Evolutionary conservation across 2,329 filamentous ascomycete species (phyloP), one percentile per base, ranked within the genome.

Genomic region (Aspergillus sp.): DNA sequence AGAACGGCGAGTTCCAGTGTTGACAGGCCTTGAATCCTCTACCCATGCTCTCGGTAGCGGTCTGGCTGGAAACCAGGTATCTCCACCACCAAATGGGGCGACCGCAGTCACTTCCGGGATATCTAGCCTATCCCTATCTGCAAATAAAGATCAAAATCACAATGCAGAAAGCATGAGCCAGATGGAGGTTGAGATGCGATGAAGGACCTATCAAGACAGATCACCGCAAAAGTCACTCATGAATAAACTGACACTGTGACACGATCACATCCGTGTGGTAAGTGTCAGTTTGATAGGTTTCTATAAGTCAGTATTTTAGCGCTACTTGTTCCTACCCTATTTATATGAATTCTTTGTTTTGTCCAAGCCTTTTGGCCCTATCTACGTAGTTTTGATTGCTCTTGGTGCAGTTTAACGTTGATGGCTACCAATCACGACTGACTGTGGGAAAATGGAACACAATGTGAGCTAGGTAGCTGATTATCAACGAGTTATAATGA

Each of bases 11-110:
- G 78, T 80, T 37, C 86, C 85, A 1, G 84, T 88, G 3, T 73
- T 89, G 17, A 75, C 82, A 0, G 82, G 81, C 0, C 79, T 88
- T 3, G 86, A 89, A 68, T 84, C 81, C 1, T 80, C 83, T 0
- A 79, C 87, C 56, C 77, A 81, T 44, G 77, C 79, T 5, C 68
- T 86, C 17, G 79, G 80, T n/a, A 81, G 75, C 52, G 68, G 72
- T 57, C 67, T 64, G 62, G 67, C 65, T 59, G 69, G 62, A 27
- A 69, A 70, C 27, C 56, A 50, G 65, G 66, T 51, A 54, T 67
- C 14, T 58, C 66, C 3, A 69, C 67, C 70, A 44, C 55, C 71
- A 31, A 68, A 70, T 39, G 71, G 72, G 11, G 71, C 79, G 52
- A 70, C 77, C n/a, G 71, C 71, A 51, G 68, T 82, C 33, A 73